A percentile compares a stretch with the other conserved stretches of the same genome.
These are phyloP conservation scores for Penicillium sp. DNA, from an alignment of 2,329 filamentous ascomycete genomes.

Conservation along the genomic window DNA sequence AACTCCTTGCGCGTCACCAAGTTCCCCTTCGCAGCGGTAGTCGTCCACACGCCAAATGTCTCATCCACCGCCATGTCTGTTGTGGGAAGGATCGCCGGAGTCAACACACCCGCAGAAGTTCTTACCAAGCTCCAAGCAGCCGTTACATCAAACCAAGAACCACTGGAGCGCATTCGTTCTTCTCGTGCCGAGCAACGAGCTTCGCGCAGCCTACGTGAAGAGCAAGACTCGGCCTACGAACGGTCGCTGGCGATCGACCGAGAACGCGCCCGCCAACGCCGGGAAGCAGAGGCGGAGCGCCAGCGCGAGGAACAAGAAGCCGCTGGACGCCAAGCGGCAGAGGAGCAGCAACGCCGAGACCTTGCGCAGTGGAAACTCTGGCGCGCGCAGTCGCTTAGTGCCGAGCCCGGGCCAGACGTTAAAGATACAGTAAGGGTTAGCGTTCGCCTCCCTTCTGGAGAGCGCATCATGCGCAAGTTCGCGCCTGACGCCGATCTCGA, in stretches of 20 bases:
- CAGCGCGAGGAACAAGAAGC: conserved; percentile 67
- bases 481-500: conserved; percentile 70
- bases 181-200: conserved; percentile 79
- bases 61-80: conserved; percentile 89
- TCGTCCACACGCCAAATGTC: conserved; percentile 84
- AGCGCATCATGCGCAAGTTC: conserved; percentile 78
- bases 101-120: conserved; percentile 69
- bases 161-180: conserved; percentile 73
- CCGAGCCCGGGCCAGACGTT: conserved; percentile 66
- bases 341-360: conserved; percentile 58
- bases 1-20: conserved; percentile 84
- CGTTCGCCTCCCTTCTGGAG: conserved; percentile 64
- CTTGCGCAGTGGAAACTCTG: conserved; percentile 75
- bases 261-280: conserved; percentile 74
- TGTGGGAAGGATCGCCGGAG: conserved; percentile 74
- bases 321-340: conserved; percentile 63
- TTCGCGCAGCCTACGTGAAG: conserved; percentile 75
- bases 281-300: conserved; percentile 70
- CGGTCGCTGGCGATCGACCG: conserved; percentile 84
- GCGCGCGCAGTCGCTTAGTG: conserved; percentile 67
- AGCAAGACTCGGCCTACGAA: conserved; percentile 94
- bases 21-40: conserved; percentile 84
- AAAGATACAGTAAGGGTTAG: conserved; percentile 74
- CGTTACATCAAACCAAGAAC: conserved; percentile 73
- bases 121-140: conserved; percentile 72